phyloP scores from a whole-genome alignment of 2,329 filamentous ascomycete species.

The Immersiporthe knoxdaviesiana region DNA sequence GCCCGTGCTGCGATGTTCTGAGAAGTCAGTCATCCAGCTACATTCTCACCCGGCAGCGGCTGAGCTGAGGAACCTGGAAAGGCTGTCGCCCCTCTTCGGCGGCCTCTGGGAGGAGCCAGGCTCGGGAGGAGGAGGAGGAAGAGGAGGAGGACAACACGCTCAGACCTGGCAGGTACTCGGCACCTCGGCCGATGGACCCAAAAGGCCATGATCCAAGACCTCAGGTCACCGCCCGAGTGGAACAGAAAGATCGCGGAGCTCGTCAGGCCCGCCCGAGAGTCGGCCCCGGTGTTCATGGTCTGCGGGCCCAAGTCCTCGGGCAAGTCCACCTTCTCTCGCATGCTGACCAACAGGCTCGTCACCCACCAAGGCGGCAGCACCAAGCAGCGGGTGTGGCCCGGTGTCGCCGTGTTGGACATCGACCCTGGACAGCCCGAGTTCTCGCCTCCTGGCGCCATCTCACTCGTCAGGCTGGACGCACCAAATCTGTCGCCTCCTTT shows the following conservation, averaged over 20 bases:
- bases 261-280: slow-evolving; percentile 40
- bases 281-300: slow-evolving; percentile 55
- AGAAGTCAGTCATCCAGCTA: slow-evolving; percentile 58
- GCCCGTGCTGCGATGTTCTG: slow-evolving; percentile 63
- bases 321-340: slow-evolving; percentile 73
- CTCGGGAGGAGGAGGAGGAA: too few species aligned
- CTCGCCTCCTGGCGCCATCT: slow-evolving; percentile 69
- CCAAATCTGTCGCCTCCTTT: slow-evolving; percentile 71
- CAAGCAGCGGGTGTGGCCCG: slow-evolving; percentile 35
- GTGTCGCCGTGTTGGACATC: slow-evolving; percentile 69
- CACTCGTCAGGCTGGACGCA: slow-evolving; percentile 62
- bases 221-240: slow-evolving; percentile 63
- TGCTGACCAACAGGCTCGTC: slow-evolving; percentile 70
- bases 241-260: slow-evolving; percentile 60
- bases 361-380: slow-evolving; percentile 44
- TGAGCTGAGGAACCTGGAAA: slow-evolving; percentile 57
- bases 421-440: slow-evolving; percentile 81
- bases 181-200: slow-evolving; percentile 56
- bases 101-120: slow-evolving; percentile 64
- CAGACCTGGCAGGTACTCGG: slow-evolving; percentile 41
- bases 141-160: neutral
- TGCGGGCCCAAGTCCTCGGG: slow-evolving; percentile 74
- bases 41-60: slow-evolving; percentile 54
- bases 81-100: slow-evolving; percentile 67
- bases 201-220: slow-evolving; percentile 54